Evolutionary conservation across 2,329 filamentous ascomycete genomes (phyloP).

Genomic region (Coniochaeta ligniaria): DNA sequence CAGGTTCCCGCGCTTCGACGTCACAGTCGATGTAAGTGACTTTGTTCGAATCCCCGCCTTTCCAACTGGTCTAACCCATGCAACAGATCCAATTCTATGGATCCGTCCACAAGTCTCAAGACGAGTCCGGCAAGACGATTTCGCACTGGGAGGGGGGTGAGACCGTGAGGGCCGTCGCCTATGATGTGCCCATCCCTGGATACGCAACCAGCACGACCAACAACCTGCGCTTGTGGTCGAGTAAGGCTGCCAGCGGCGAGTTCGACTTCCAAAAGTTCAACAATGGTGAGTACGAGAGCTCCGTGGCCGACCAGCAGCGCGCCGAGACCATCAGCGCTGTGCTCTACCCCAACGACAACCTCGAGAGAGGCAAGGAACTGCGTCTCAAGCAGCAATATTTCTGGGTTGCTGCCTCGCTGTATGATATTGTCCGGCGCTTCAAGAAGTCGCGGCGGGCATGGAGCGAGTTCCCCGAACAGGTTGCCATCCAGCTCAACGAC

Average conservation of each 20-base stretch:
- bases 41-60: neutral
- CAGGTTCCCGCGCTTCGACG: conserved; percentile 80
- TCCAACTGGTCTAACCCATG: neutral
- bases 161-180: conserved; percentile 84
- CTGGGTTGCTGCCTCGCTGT: conserved; percentile 95
- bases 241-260: conserved; percentile 92
- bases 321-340: conserved; percentile 99
- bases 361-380: conserved; percentile 93
- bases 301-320: conserved; percentile 94
- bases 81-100: conserved; percentile 85
- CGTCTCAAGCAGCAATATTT: conserved; percentile 99
- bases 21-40: conserved; percentile 70
- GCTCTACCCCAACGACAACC: conserved; percentile 94
- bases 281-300: conserved; percentile 93
- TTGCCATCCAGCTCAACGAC: conserved; percentile 96
- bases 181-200: conserved; percentile 87
- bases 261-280: conserved; percentile 99
- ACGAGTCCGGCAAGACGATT: conserved; percentile 68
- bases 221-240: conserved; percentile 95
- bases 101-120: conserved; percentile 64
- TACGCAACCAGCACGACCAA: conserved; percentile 88
- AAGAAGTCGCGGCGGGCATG: conserved; percentile 92
- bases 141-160: conserved; percentile 89
- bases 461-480: conserved; percentile 87
- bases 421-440: conserved; percentile 94